Evolutionary conservation across 306 rosid genomes (phyloP), one percentile per base, ranked within the genome.

Genomic region (Benincasa hispida): DNA sequence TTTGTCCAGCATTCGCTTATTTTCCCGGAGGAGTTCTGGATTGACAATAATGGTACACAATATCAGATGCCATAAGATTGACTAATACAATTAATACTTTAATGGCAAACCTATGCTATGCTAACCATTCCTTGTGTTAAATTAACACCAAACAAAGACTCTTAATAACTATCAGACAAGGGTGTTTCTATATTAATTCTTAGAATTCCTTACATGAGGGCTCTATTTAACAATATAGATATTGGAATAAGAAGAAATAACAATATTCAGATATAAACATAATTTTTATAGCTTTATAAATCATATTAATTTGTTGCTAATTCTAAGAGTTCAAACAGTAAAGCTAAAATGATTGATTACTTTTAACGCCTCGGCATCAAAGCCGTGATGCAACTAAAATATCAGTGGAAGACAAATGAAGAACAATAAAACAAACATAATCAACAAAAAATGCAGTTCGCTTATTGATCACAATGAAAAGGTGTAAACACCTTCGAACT

Each of bases 1-100:
- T 80, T 94, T 90, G 83, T 94, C 99, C 85, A 94, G 84, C 97
- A 92, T 94, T 82, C 99, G 87, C 93, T 94, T 94, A 72, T 94
- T 94, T 70, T 94, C 99, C 87, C 96, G 97, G 89, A 94, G 84
- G 84, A 94, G 95, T 80, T 90, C 98, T 94, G 93, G 81, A 83
- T 66, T 60, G 75, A 80, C 83, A 84, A 58, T 10, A 12, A 37
- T 25, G 41, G 41, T 51, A 28, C 48, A 28, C 83, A 60, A 82
- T 18, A 15, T 61, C 42, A 76, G 27, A 50, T 28, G 61, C 17
- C 19, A 51, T 24, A 19, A 48, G 30, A 72, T 72, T 28, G 41
- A 27, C 76, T 72, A 30, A 15, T 28, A 50, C 27, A 30, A 51
- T 18, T 14, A 47, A 47, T 11, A 68, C 35, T 45, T 45, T 24